phyloP scores from a whole-genome alignment of 2,329 filamentous ascomycete species.

The Colletotrichum echinochloae region DNA sequence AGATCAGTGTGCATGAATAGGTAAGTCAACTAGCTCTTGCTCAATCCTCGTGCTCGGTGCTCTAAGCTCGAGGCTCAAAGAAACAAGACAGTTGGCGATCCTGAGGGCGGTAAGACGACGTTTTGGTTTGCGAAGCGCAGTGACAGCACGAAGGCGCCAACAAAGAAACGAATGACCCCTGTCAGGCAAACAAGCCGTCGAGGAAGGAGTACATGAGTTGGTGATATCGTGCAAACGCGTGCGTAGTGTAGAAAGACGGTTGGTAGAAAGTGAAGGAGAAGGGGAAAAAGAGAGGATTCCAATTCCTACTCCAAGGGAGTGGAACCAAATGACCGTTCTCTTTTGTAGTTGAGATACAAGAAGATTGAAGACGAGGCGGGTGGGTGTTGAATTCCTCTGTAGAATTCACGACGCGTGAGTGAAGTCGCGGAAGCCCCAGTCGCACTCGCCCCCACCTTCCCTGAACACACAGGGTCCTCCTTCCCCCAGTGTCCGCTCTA shows the following conservation, averaged over 20 bases:
- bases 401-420: conserved; percentile 14
- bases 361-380: not conserved
- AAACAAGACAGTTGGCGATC: not conserved
- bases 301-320: not conserved
- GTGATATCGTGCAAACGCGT: not conserved
- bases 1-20: not conserved
- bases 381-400: not conserved
- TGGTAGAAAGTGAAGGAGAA: not conserved
- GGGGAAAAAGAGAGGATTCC: not conserved
- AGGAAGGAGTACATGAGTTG: not conserved
- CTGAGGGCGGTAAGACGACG: not conserved
- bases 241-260: not conserved
- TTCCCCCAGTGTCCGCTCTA: not conserved
- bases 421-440: conserved; percentile 5
- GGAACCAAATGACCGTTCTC: too few relatives aligned
- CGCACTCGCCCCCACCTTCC: conserved; percentile 15
- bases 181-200: not conserved
- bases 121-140: not conserved
- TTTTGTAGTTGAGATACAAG: not conserved
- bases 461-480: not conserved
- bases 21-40: not conserved
- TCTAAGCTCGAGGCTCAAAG: not conserved
- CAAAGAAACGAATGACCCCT: not conserved
- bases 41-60: not conserved
- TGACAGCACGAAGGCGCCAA: not conserved